Evolutionary conservation across 176 grass and related monocot species (phyloP).

Genomic region (Coix lacrymajobi): DNA sequence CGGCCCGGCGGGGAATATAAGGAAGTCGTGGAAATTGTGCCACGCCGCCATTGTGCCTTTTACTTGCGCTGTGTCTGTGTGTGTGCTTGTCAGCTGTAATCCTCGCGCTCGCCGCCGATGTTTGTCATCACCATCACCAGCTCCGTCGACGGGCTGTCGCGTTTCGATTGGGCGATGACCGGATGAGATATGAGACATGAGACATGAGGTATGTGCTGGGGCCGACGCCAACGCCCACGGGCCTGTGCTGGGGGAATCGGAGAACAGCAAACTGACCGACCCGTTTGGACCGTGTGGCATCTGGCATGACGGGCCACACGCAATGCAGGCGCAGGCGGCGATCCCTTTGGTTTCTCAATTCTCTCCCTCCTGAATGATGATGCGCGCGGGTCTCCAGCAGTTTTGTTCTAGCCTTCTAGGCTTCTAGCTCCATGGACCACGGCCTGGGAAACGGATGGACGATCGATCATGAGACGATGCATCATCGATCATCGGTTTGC

Average conservation of each 20-base stretch:
- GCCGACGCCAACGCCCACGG: no score
- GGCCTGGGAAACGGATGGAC: neutral
- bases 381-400: neutral
- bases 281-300: neutral
- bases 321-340: no score
- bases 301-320: no score
- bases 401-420: no score
- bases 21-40: constrained; percentile 5
- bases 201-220: no score
- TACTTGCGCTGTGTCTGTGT: neutral
- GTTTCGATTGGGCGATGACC: neutral
- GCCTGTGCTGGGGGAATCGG: neutral
- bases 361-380: neutral
- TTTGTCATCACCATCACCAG: neutral
- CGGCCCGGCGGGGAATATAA: neutral
- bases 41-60: neutral
- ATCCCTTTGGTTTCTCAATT: neutral
- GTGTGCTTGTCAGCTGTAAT: constrained; percentile 18
- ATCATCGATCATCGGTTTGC: constrained; percentile 8
- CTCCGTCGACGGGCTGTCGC: constrained; percentile 3
- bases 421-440: neutral
- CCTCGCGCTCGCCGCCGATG: neutral
- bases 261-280: neutral
- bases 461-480: neutral
- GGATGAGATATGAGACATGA: neutral